phyloP scores from a whole-genome alignment of 2,329 filamentous ascomycete species.

The Dothistroma pini region DNA sequence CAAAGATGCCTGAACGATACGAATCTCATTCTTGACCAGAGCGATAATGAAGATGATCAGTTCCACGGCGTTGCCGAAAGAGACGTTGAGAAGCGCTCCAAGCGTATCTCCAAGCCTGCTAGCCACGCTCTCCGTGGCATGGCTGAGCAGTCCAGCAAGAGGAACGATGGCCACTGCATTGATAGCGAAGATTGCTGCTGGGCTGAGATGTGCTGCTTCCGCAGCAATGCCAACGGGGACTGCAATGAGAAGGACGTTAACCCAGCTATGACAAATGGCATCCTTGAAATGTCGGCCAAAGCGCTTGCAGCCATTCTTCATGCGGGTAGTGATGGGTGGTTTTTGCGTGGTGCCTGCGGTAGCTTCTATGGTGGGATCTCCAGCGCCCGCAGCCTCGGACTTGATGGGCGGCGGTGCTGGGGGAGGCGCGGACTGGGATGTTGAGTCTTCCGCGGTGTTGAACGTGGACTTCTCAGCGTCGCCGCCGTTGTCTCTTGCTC shows the following conservation, averaged over 20 bases:
- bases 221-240: slow-evolving; percentile 73
- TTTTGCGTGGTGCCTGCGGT: slow-evolving; percentile 34
- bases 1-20: slow-evolving; percentile 86
- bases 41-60: slow-evolving; percentile 65
- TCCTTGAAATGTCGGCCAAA: slow-evolving; percentile 55
- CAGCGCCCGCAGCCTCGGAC: slow-evolving; percentile 49
- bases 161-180: slow-evolving; percentile 52
- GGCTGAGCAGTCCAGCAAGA: slow-evolving; percentile 47
- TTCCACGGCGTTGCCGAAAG: slow-evolving; percentile 52
- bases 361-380: slow-evolving; percentile 51
- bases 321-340: slow-evolving; percentile 47
- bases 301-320: slow-evolving; percentile 48
- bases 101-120: slow-evolving; percentile 47
- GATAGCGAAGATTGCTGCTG: slow-evolving; percentile 48
- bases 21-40: slow-evolving; percentile 75
- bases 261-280: slow-evolving; percentile 67
- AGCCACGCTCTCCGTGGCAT: slow-evolving; percentile 50
- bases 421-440: slow-evolving; percentile 27
- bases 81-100: slow-evolving; percentile 50
- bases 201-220: slow-evolving; percentile 43
- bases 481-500: slow-evolving; percentile 30
- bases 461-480: slow-evolving; percentile 27
- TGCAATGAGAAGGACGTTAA: slow-evolving; percentile 73
- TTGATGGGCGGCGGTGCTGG: slow-evolving; percentile 41
- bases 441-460: slow-evolving; percentile 22